phyloP scores from a whole-genome alignment of 176 grass and related monocot species.

The Microstegium vimineum region DNA sequence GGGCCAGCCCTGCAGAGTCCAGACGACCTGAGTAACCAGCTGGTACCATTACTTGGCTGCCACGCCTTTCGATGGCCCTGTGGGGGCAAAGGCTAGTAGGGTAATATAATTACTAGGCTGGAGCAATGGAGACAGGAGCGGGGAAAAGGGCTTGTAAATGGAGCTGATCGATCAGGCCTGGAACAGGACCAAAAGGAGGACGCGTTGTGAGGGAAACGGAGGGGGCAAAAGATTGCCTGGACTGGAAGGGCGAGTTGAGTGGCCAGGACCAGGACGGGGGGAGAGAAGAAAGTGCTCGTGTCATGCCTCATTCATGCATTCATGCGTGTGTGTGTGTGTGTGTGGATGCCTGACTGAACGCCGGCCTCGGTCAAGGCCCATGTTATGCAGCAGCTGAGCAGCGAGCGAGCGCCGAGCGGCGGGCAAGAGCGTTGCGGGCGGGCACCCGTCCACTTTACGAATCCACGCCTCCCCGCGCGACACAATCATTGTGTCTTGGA shows the following conservation, averaged over 20 bases:
- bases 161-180: conserved; percentile 46
- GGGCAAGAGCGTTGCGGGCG: not conserved
- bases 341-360: not conserved
- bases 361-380: conserved; percentile 69
- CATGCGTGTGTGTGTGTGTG: no score
- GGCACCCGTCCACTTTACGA: conserved; percentile 50
- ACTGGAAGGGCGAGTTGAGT: conserved; percentile 23
- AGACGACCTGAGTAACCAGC: not conserved
- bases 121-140: conserved; percentile 54
- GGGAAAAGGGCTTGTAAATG: conserved; percentile 40
- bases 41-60: conserved; percentile 77
- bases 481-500: conserved; percentile 97
- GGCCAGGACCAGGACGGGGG: conserved; percentile 36
- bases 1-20: no score
- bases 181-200: conserved; percentile 19
- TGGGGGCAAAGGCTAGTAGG: conserved; percentile 74
- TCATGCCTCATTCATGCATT: not conserved
- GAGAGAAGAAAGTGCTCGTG: conserved; percentile 4
- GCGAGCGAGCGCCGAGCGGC: not conserved
- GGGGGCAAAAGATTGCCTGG: conserved; percentile 34
- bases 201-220: not conserved
- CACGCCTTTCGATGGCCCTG: conserved; percentile 78
- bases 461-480: conserved; percentile 90
- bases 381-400: conserved; percentile 45
- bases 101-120: conserved; percentile 74